Evolutionary conservation across 202 grass and related monocot species (phyloP).

Genomic region (Hordeum pubiflorum): DNA sequence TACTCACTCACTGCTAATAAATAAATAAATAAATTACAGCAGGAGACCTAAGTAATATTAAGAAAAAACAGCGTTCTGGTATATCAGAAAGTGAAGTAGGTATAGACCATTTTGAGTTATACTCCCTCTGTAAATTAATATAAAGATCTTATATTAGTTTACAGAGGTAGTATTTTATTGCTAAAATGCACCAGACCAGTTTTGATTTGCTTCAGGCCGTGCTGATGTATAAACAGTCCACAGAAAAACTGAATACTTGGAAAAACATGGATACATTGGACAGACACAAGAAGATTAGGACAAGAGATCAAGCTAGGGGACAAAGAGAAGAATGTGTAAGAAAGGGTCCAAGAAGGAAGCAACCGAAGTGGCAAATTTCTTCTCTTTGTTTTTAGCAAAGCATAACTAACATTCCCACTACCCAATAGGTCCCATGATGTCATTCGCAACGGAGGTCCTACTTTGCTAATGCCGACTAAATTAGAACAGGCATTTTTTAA

Average conservation of each 20-base stretch:
- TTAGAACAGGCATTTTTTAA: constrained; percentile 7
- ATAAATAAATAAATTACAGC: not conserved
- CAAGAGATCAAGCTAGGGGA: constrained; percentile 13
- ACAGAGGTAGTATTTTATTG: not conserved
- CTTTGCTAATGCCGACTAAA: constrained; percentile 4
- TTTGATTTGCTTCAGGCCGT: not conserved
- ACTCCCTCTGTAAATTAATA: no score
- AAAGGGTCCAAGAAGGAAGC: constrained; percentile 16
- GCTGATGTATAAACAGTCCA: not conserved
- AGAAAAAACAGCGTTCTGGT: not conserved
- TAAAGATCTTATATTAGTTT: no score
- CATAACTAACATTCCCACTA: constrained; percentile 15
- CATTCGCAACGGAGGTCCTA: not conserved
- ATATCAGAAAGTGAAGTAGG: not conserved
- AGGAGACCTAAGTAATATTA: not conserved
- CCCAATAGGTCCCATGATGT: not conserved
- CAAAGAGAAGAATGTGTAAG: constrained; percentile 23
- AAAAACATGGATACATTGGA: not conserved
- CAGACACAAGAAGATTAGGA: constrained; percentile 1
- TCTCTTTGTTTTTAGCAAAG: constrained; percentile 23
- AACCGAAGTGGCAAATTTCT: constrained; percentile 3
- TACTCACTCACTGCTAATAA: not conserved
- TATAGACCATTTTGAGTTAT: not conserved
- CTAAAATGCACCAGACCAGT: not conserved
- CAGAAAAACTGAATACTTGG: not conserved